Percentiles rank a stretch among this genome's conserved stretches.
These are phyloP conservation scores for Neoarthrinium moseri DNA, from an alignment of 2,329 filamentous ascomycete genomes.

Conservation along the genomic window DNA sequence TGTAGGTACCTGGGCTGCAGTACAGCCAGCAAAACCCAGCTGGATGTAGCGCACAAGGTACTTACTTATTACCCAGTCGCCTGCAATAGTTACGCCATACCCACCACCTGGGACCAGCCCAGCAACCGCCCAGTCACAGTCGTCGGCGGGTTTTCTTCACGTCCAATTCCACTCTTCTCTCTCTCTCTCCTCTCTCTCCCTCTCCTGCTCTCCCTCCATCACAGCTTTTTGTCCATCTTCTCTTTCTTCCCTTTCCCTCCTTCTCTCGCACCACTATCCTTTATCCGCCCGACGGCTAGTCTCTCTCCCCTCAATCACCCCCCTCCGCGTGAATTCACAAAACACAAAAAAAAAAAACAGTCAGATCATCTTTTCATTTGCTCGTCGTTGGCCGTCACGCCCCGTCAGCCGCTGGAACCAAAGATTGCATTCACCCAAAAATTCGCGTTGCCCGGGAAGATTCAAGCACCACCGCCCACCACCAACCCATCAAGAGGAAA, in stretches of 20 bases:
- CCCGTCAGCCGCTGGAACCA: conserved; percentile 23
- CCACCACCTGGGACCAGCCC: too few species aligned
- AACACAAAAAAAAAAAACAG: too few species aligned
- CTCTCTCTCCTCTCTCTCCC: conserved; percentile 7
- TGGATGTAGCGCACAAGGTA: too few species aligned
- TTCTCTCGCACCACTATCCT: conserved; percentile 28
- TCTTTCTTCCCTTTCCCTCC: conserved; percentile 27
- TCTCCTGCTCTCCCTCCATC: conserved; percentile 14
- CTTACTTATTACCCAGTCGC: too few species aligned
- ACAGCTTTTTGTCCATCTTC: conserved; percentile 24
- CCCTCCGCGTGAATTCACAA: conserved; percentile 26
- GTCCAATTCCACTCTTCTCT: conserved; percentile 14
- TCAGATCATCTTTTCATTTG: conserved; percentile 25
- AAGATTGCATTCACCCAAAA: conserved; percentile 13
- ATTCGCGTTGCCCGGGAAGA: conserved; percentile 28
- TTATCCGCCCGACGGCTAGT: conserved; percentile 30
- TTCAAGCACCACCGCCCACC: too few species aligned
- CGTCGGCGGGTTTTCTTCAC: neutral
- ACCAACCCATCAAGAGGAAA: conserved; percentile 20
- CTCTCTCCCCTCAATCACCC: conserved; percentile 30
- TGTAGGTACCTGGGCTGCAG: too few species aligned
- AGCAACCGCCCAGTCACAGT: neutral
- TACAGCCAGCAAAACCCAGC: too few species aligned
- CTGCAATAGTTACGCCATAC: too few species aligned
- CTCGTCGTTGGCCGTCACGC: conserved; percentile 22